These are phyloP conservation scores for Fomitopsis pulvina DNA, from an alignment of 768 basidiomycete species.

Conservation along the genomic window DNA sequence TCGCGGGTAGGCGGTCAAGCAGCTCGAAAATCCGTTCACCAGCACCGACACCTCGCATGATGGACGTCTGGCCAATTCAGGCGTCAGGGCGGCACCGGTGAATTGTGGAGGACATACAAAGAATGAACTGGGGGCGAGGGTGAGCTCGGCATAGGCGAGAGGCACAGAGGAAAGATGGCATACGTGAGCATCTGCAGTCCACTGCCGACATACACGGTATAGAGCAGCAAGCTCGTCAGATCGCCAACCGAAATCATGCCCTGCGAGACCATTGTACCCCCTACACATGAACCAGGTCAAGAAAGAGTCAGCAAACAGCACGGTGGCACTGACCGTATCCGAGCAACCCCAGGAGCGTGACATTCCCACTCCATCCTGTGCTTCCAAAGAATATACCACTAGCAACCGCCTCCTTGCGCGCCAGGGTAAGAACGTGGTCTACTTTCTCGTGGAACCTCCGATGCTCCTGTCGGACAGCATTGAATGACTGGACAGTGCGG, in stretches of 20 bases:
- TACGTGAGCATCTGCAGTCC: conserved; percentile 78
- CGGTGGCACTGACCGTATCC: conserved; percentile 65
- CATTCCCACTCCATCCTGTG: conserved; percentile 89
- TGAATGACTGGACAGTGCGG: conserved; percentile 87
- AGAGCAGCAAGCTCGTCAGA: conserved; percentile 81
- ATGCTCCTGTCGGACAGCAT: conserved; percentile 74
- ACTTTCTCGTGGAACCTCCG: conserved; percentile 66
- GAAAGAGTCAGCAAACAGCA: not conserved
- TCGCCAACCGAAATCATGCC: conserved; percentile 91
- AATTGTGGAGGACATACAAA: conserved; percentile 25
- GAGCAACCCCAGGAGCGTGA: conserved; percentile 81
- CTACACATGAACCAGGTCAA: conserved; percentile 30
- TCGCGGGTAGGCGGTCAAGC: conserved; percentile 71
- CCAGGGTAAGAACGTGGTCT: conserved; percentile 61
- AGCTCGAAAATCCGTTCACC: conserved; percentile 92
- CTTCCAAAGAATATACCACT: conserved; percentile 91
- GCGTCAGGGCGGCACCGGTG: not conserved
- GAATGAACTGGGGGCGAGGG: conserved; percentile 24
- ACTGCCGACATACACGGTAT: conserved; percentile 84
- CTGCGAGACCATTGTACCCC: conserved; percentile 83
- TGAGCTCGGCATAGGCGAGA: not conserved
- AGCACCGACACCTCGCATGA: conserved; percentile 96
- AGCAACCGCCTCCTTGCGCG: conserved; percentile 82
- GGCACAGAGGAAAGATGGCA: conserved; percentile 14
- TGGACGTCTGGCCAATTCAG: conserved; percentile 53